Percentiles rank a stretch among this genome's conserved stretches.
Conservation (phyloP, 495 filamentous ascomycete genomes). For the Neurospora sp. region DNA sequence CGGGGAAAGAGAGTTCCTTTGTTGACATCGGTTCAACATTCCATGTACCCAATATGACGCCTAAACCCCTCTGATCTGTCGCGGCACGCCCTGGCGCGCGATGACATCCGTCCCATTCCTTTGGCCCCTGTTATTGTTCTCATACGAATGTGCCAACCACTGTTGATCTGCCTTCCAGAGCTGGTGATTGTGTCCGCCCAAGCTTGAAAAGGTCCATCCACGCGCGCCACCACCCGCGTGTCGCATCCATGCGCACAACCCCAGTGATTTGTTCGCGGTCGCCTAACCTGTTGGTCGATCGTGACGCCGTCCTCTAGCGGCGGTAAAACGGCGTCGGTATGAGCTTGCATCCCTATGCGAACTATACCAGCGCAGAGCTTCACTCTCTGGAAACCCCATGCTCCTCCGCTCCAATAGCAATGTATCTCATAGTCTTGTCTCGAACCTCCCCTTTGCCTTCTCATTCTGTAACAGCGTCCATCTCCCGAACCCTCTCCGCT, state of each 20-base stretch:
- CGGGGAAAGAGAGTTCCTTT: neutral
- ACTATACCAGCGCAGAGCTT: neutral
- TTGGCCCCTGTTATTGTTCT: neutral
- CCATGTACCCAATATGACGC: neutral
- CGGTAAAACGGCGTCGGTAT: too few species aligned
- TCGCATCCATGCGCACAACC: neutral
- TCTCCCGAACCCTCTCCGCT: constrained; percentile 33
- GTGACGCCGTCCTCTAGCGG: neutral
- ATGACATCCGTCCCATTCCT: neutral
- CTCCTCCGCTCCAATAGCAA: neutral
- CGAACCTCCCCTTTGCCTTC: neutral
- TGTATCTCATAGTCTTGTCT: neutral
- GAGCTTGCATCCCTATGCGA: neutral
- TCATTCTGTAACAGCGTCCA: constrained; percentile 2
- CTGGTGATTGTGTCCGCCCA: too few species aligned
- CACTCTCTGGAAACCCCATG: neutral
- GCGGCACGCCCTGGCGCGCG: neutral
- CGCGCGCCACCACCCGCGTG: too few species aligned
- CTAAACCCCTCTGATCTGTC: neutral
- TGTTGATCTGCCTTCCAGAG: neutral
- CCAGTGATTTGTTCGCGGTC: neutral
- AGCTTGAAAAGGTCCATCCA: neutral
- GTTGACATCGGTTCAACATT: neutral
- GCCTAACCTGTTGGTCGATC: neutral
- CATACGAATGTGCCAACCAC: neutral